Base-by-base conservation (phyloP, 768 basidiomycete species). In the Coprinopsis sp. region DNA sequence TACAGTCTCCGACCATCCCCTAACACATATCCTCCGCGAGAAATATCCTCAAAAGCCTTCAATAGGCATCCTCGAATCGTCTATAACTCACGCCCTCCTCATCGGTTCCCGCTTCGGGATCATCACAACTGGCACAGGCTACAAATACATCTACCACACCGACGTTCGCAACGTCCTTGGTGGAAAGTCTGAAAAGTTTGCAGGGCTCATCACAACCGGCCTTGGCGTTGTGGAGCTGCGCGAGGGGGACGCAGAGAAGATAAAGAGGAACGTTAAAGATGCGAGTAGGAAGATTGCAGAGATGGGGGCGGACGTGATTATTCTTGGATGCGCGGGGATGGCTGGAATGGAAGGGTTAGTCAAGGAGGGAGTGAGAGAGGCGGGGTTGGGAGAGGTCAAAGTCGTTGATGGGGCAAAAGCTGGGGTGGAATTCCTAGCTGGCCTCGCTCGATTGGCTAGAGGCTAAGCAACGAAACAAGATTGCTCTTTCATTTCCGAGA, bases 341-440 rank as follows among this genome's bases (percentile, higher is more conserved):
- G 58, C 64, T 4, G 67, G 68, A 4, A 69, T 66, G 65, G 68
- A 70, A 50, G 47, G 43, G 7, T 33, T 66, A 11, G 60, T 69
- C 21, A 55, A 58, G 41, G 37, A 53, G 38, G 60, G 60, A 10
- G 63, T 64, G 16, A 42, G 39, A 6, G 63, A 62, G 12, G 61
- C 56, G n/a, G 63, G 61, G 16, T 50, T 60, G 10, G 29, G 25
- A 4, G 47, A 58, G 21, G 60, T 68, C 13, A 51, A 50, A 6
- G 63, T 69, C 5, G 63, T 68, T 6, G 69, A 69, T 51, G 69
- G 68, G 2, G 66, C 64, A 27, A 71, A 67, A 55, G 66, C 66
- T 22, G 68, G 67, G 2, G 59, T 68, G 2, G 63, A 65, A 45
- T 52, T 67, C 42, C 51, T 69, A 7, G 61, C 65, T 6, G 61